Conservation (phyloP, 1,139 yeast genomes). For the Magnusiomyces tetraspermus region DNA sequence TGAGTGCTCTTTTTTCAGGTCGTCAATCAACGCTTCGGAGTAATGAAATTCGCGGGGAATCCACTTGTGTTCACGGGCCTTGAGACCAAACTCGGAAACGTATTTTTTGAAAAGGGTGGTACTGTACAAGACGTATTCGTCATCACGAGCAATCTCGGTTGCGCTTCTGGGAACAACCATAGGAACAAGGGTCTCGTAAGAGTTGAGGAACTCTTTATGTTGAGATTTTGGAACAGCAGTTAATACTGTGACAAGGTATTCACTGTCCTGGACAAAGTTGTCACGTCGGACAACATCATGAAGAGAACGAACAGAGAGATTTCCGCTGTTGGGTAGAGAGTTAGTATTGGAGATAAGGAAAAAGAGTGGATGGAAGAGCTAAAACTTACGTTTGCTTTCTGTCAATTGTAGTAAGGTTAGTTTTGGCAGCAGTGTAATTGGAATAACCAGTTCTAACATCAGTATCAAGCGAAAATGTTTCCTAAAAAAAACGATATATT, state of each 20-base stretch:
- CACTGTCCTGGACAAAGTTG: constrained; percentile 78
- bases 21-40: constrained; percentile 65
- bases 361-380: not conserved
- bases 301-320: constrained; percentile 77
- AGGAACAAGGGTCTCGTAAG: constrained; percentile 66
- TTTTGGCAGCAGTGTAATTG: constrained; percentile 69
- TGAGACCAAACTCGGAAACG: constrained; percentile 55
- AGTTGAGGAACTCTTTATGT: constrained; percentile 48
- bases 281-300: constrained; percentile 81
- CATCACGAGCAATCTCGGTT: constrained; percentile 54
- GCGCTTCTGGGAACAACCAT: constrained; percentile 94
- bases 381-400: constrained; percentile 54
- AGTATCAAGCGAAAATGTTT: constrained; percentile 69
- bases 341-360: not conserved
- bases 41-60: constrained; percentile 88
- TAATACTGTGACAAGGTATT: constrained; percentile 71
- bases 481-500: constrained; percentile 32
- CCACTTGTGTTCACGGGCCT: constrained; percentile 79
- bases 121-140: constrained; percentile 61
- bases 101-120: constrained; percentile 81
- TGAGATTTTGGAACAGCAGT: constrained; percentile 74
- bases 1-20: constrained; percentile 68
- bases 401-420: constrained; percentile 78
- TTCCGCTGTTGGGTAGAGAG: constrained; percentile 46
- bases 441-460: constrained; percentile 69